phyloP scores from a whole-genome alignment of 2,329 filamentous ascomycete genomes.

The Pochonia chlamydosporia region DNA sequence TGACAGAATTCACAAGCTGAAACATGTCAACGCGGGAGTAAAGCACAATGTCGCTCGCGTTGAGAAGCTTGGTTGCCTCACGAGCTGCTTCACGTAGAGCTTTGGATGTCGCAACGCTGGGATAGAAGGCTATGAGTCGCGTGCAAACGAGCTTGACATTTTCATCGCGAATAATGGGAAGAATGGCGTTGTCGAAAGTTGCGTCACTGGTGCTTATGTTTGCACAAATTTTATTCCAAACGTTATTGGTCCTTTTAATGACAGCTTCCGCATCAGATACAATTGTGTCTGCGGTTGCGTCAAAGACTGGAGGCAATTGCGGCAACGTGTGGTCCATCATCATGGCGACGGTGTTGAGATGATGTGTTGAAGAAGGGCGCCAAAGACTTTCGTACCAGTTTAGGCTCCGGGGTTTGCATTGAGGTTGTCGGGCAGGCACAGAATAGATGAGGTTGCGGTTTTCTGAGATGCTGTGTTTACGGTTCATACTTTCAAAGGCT shows the following conservation, averaged over 20 bases:
- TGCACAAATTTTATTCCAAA: neutral
- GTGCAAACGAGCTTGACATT: neutral
- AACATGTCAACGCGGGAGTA: slow-evolving; percentile 72
- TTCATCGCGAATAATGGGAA: neutral
- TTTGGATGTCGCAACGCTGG: neutral
- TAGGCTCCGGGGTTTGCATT: too few relatives aligned
- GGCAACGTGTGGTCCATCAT: neutral
- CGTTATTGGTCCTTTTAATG: neutral
- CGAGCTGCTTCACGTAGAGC: neutral
- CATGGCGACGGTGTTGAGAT: too few relatives aligned
- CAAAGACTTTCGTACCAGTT: too few relatives aligned
- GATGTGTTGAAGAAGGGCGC: too few relatives aligned
- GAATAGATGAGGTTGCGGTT: too few relatives aligned
- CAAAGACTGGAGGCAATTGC: neutral
- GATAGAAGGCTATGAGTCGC: neutral
- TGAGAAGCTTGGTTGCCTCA: neutral
- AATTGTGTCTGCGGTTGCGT: neutral
- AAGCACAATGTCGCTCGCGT: slow-evolving; percentile 48
- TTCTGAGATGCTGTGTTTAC: too few relatives aligned
- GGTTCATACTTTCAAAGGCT: too few relatives aligned
- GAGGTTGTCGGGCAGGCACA: too few relatives aligned
- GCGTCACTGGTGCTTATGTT: neutral
- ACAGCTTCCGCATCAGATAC: neutral
- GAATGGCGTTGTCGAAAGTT: neutral
- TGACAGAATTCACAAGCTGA: slow-evolving; percentile 46